These are phyloP conservation scores for Centella asiatica DNA, from an alignment of 129 eudicot genomes.

Conservation along the genomic window DNA sequence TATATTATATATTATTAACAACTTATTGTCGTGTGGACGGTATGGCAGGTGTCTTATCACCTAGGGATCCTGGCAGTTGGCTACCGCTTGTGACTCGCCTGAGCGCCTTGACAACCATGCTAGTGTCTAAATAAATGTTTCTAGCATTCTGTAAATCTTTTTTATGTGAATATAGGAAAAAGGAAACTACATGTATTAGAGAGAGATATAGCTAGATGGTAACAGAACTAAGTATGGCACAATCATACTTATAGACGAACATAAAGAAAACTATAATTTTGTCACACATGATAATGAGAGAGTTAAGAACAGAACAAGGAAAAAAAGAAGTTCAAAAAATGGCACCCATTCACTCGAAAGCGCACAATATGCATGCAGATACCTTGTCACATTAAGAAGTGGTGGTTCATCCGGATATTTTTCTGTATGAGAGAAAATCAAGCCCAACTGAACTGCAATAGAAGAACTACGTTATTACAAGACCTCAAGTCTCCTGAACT, in stretches of 20 bases:
- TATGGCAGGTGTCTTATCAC: too few species aligned
- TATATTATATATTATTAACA: too few species aligned
- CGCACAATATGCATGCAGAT: background rate
- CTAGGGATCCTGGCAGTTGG: too few species aligned
- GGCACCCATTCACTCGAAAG: background rate
- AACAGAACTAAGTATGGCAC: too few species aligned
- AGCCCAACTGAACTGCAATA: conserved; percentile 78
- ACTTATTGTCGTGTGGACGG: too few species aligned
- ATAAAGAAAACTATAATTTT: background rate
- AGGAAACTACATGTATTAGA: too few species aligned
- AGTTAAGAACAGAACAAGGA: background rate
- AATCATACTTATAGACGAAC: background rate
- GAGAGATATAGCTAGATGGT: too few species aligned
- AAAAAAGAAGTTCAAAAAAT: background rate
- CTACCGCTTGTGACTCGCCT: too few species aligned
- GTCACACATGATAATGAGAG: background rate
- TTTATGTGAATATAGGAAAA: too few species aligned
- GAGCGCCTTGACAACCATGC: too few species aligned
- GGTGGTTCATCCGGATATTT: conserved; percentile 98
- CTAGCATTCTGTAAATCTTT: too few species aligned
- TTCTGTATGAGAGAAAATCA: conserved; percentile 91
- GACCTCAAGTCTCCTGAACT: conserved; percentile 13
- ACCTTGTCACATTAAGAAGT: conserved; percentile 75
- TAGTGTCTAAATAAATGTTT: too few species aligned
- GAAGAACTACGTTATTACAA: conserved; percentile 2